Percentiles rank a stretch among this genome's conserved stretches.
phyloP scores from a whole-genome alignment of 1,139 yeast species.

The Blastobotrys serpentis region DNA sequence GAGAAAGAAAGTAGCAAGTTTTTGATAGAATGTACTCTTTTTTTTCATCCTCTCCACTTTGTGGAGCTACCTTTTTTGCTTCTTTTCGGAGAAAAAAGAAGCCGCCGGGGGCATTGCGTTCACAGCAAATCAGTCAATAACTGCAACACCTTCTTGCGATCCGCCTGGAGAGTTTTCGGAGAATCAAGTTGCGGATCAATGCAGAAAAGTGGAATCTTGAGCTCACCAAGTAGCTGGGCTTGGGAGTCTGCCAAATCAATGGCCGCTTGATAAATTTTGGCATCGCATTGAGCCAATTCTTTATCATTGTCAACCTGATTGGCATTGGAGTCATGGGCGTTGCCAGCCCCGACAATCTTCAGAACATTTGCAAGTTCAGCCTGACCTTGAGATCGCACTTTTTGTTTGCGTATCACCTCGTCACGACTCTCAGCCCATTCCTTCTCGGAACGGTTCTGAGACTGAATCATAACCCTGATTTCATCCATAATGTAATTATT shows the following conservation, averaged over 20 bases:
- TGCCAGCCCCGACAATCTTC: conserved; percentile 23
- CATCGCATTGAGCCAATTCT: conserved; percentile 24
- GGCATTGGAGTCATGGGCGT: not conserved
- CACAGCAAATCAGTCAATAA: conserved; percentile 26
- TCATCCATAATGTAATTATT: conserved; percentile 24
- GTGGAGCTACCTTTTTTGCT: conserved; percentile 7
- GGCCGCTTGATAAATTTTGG: conserved; percentile 23
- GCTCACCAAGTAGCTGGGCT: conserved; percentile 23
- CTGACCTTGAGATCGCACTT: conserved; percentile 20
- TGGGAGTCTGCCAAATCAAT: conserved; percentile 23
- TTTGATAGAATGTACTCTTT: too few relatives aligned
- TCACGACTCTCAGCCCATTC: conserved; percentile 28
- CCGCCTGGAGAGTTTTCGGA: conserved; percentile 15
- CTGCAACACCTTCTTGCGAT: conserved; percentile 25
- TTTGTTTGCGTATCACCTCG: conserved; percentile 20
- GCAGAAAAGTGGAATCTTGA: conserved; percentile 32
- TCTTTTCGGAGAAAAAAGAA: conserved; percentile 4
- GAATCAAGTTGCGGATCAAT: conserved; percentile 15
- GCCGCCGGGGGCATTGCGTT: not conserved
- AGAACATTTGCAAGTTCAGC: conserved; percentile 25
- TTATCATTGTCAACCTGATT: conserved; percentile 12
- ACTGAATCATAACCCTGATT: conserved; percentile 25
- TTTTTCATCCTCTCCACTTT: too few relatives aligned
- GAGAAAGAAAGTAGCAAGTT: not conserved
- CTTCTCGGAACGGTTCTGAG: conserved; percentile 27